These are phyloP conservation scores for Coemansia sp. DNA, from an alignment of 192 early-diverging fungal genomes.

Conservation along the genomic window DNA sequence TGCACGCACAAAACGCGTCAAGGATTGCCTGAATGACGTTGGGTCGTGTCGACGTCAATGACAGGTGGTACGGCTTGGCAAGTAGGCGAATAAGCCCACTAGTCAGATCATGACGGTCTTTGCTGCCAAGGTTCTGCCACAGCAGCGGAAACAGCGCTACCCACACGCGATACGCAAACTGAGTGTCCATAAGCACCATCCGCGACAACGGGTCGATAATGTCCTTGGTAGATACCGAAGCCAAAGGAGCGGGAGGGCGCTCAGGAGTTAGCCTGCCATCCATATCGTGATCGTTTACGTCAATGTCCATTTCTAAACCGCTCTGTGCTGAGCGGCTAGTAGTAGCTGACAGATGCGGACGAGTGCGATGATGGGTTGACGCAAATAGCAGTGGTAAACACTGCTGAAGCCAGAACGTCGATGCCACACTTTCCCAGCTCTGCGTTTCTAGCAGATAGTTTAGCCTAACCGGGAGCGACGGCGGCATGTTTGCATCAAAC, in stretches of 20 bases:
- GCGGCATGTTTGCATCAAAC: slow-evolving; percentile 77
- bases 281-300: background rate
- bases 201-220: slow-evolving; percentile 62
- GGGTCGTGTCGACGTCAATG: slow-evolving; percentile 76
- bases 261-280: background rate
- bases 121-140: slow-evolving; percentile 71
- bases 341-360: slow-evolving; percentile 1
- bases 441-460: slow-evolving; percentile 90
- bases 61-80: slow-evolving; percentile 86
- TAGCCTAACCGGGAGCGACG: slow-evolving; percentile 69
- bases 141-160: slow-evolving; percentile 76
- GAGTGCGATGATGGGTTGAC: slow-evolving; percentile 50
- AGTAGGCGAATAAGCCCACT: slow-evolving; percentile 83
- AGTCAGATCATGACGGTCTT: slow-evolving; percentile 82
- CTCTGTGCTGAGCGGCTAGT: background rate
- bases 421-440: slow-evolving; percentile 89
- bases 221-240: slow-evolving; percentile 14
- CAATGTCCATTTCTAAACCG: slow-evolving; percentile 25
- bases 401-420: slow-evolving; percentile 91
- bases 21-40: slow-evolving; percentile 94
- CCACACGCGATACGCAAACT: slow-evolving; percentile 80
- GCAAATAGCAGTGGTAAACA: slow-evolving; percentile 86
- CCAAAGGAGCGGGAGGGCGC: background rate
- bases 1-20: slow-evolving; percentile 77
- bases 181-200: slow-evolving; percentile 65